Evolutionary conservation across 2,329 filamentous ascomycete genomes (phyloP).

Genomic region (Thelonectria olida): DNA sequence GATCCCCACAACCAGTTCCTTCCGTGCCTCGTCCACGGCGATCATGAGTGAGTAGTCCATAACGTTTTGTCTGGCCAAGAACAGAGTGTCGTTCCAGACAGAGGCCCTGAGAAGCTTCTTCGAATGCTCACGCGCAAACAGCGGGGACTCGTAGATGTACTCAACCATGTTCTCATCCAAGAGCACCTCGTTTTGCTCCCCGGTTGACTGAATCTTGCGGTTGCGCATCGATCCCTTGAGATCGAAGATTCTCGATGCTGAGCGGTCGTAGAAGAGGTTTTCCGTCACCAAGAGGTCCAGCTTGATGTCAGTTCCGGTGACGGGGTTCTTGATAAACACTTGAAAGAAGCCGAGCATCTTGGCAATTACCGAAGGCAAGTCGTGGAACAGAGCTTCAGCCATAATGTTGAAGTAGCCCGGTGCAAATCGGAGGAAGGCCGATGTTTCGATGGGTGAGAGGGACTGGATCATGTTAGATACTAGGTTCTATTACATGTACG

Average conservation of each 20-base stretch:
- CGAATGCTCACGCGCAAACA: conserved; percentile 94
- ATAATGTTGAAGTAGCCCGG: conserved; percentile 98
- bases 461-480: conserved; percentile 62
- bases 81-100: conserved; percentile 97
- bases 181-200: conserved; percentile 94
- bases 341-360: conserved; percentile 99
- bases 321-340: conserved; percentile 94
- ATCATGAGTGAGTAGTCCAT: conserved; percentile 99
- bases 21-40: conserved; percentile 88
- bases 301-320: conserved; percentile 91
- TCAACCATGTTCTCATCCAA: conserved; percentile 99
- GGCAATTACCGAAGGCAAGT: conserved; percentile 93
- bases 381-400: conserved; percentile 94
- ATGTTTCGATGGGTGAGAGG: conserved; percentile 88
- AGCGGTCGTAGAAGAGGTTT: conserved; percentile 96
- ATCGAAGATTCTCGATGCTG: conserved; percentile 90
- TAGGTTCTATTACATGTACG: not conserved
- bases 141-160: conserved; percentile 95
- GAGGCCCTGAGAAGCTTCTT: conserved; percentile 92
- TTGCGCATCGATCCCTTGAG: conserved; percentile 99
- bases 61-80: conserved; percentile 92
- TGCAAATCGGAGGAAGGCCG: conserved; percentile 93
- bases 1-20: conserved; percentile 95
- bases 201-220: conserved; percentile 94
- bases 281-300: conserved; percentile 96